A percentile compares a stretch with the other conserved stretches of the same genome.
Evolutionary conservation across 768 basidiomycete species (phyloP).

Genomic region (Panellus pusillus): DNA sequence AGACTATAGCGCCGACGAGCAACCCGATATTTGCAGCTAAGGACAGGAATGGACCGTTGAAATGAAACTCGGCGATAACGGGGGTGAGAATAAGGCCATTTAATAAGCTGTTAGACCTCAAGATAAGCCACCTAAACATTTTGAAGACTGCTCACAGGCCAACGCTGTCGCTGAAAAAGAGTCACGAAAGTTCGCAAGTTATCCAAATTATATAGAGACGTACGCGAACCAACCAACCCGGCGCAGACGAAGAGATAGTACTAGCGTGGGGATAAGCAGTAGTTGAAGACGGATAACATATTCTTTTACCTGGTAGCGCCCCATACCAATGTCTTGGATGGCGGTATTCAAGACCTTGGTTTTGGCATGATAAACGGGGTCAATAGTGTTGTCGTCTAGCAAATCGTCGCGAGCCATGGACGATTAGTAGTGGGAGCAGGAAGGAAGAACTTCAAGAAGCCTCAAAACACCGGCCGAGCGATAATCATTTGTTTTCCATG

Average conservation of each 20-base stretch:
- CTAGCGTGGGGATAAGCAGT: conserved; percentile 30
- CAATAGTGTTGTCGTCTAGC: conserved; percentile 32
- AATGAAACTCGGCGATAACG: conserved; percentile 64
- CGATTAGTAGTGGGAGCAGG: background rate
- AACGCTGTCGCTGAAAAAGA: conserved; percentile 59
- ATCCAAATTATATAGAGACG: conserved; percentile 27
- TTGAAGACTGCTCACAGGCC: conserved; percentile 54
- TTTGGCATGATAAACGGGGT: conserved; percentile 61
- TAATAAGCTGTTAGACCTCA: conserved; percentile 48
- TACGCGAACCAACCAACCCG: conserved; percentile 76
- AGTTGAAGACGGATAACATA: background rate
- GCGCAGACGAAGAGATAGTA: conserved; percentile 65
- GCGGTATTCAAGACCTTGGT: conserved; percentile 58
- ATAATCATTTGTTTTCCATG: background rate
- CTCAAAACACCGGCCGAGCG: background rate
- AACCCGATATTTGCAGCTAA: conserved; percentile 74
- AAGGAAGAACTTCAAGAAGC: conserved; percentile 3
- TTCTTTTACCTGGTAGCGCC: conserved; percentile 57
- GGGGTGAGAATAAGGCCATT: conserved; percentile 63
- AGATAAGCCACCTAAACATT: background rate
- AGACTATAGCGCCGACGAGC: conserved; percentile 66
- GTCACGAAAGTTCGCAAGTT: background rate
- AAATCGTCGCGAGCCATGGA: conserved; percentile 18
- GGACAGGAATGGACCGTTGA: conserved; percentile 60
- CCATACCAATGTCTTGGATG: conserved; percentile 69